phyloP scores from a whole-genome alignment of 768 basidiomycete genomes.

The Sporobolomyces pararoseus region DNA sequence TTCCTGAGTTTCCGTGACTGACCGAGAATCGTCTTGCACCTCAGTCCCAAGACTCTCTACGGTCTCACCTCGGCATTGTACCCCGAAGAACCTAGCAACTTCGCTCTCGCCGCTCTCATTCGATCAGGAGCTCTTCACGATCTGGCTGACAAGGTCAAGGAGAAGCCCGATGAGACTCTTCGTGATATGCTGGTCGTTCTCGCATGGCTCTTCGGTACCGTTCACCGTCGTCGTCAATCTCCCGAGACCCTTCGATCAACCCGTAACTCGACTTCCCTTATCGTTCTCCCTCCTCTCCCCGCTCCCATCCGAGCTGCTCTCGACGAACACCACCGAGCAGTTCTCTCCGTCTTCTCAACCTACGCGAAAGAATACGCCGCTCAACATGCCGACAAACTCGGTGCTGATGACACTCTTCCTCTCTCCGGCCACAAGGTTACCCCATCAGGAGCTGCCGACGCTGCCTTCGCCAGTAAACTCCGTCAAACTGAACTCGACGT shows the following conservation, averaged over 20 bases:
- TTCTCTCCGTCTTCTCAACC: slow-evolving; percentile 57
- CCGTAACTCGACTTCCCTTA: slow-evolving; percentile 57
- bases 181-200: slow-evolving; percentile 58
- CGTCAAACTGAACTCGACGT: slow-evolving; percentile 51
- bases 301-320: slow-evolving; percentile 53
- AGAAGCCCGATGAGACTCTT: slow-evolving; percentile 53
- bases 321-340: slow-evolving; percentile 55
- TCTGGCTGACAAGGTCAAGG: slow-evolving; percentile 54
- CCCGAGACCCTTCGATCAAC: slow-evolving; percentile 51
- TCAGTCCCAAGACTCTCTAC: slow-evolving; percentile 38
- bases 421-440: slow-evolving; percentile 52
- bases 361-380: slow-evolving; percentile 58
- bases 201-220: slow-evolving; percentile 65
- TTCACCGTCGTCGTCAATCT: slow-evolving; percentile 56
- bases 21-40: slow-evolving; percentile 53
- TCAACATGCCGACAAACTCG: slow-evolving; percentile 52
- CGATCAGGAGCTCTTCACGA: slow-evolving; percentile 60
- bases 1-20: background rate
- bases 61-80: slow-evolving; percentile 41
- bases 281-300: slow-evolving; percentile 58
- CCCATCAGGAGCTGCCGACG: slow-evolving; percentile 32
- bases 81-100: slow-evolving; percentile 67
- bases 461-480: slow-evolving; percentile 52
- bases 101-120: slow-evolving; percentile 62
- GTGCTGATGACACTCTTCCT: slow-evolving; percentile 55